Evolutionary conservation across 73 alveolate species (phyloP).

Genomic region (Strombidium stylifer): DNA sequence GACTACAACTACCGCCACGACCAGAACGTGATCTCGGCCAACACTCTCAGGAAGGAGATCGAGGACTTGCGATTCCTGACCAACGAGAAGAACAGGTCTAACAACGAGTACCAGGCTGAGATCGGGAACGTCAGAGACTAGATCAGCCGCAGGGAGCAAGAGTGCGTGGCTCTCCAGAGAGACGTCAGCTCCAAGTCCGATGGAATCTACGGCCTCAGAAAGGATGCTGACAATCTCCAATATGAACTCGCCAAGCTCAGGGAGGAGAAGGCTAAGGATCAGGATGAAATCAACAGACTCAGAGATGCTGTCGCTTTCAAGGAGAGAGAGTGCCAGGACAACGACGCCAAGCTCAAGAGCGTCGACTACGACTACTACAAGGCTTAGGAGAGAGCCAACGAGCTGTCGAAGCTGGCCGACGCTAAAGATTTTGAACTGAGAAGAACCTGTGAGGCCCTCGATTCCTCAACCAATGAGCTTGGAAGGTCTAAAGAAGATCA

Average conservation of each 20-base stretch:
- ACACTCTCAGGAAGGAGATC: conserved; percentile 31
- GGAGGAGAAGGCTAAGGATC: conserved; percentile 33
- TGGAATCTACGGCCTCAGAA: conserved; percentile 17
- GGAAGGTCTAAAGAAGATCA: conserved; percentile 30
- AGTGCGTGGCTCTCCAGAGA: conserved; percentile 8
- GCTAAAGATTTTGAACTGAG: conserved; percentile 23
- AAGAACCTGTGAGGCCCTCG: conserved; percentile 12
- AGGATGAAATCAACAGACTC: conserved; percentile 21
- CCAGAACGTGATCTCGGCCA: background rate
- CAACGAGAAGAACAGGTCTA: conserved; percentile 20
- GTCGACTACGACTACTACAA: conserved; percentile 27
- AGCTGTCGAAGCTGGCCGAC: conserved; percentile 29
- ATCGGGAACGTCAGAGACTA: conserved; percentile 19
- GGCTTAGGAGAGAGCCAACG: conserved; percentile 23
- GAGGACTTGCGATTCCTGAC: conserved; percentile 44
- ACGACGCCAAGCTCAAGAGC: conserved; percentile 18
- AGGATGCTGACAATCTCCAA: conserved; percentile 15
- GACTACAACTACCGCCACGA: conserved; percentile 35
- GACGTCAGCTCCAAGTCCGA: conserved; percentile 33
- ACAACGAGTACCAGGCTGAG: conserved; percentile 16
- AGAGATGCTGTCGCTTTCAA: conserved; percentile 17
- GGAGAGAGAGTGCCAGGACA: conserved; percentile 25
- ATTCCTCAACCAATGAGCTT: conserved; percentile 4
- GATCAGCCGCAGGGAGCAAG: conserved; percentile 32
- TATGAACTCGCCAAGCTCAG: conserved; percentile 18